Percentiles rank a stretch among this genome's conserved stretches.
These are phyloP conservation scores for Trichoderma breve DNA, from an alignment of 2,329 filamentous ascomycete species.

Conservation along the genomic window DNA sequence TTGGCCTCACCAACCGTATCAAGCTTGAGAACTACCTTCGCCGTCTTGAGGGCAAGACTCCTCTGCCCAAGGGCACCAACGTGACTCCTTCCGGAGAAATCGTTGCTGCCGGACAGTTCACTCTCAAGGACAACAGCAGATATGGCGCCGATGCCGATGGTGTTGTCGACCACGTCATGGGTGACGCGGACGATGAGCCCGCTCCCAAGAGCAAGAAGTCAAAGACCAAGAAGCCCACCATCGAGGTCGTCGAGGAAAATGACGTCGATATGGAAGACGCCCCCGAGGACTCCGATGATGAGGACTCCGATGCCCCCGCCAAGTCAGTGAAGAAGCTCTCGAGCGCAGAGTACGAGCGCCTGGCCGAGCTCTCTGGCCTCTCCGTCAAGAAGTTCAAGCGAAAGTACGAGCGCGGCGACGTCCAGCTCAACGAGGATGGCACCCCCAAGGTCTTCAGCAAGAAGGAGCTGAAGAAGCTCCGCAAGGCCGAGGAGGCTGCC, in stretches of 20 bases:
- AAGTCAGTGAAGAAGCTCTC: conserved; percentile 44
- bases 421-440: conserved; percentile 63
- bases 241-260: conserved; percentile 41
- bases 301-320: conserved; percentile 35
- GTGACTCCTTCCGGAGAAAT: conserved; percentile 71
- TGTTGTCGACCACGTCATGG: conserved; percentile 56
- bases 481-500: conserved; percentile 58
- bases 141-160: conserved; percentile 96
- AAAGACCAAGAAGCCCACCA: conserved; percentile 45
- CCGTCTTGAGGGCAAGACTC: conserved; percentile 84
- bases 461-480: conserved; percentile 72
- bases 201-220: conserved; percentile 40
- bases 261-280: conserved; percentile 47
- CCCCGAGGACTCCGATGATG: conserved; percentile 31
- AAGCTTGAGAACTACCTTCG: conserved; percentile 75
- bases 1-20: conserved; percentile 70
- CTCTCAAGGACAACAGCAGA: conserved; percentile 86
- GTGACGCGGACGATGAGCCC: conserved; percentile 28
- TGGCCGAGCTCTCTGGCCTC: conserved; percentile 66
- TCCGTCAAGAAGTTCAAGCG: conserved; percentile 75
- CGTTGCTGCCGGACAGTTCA: conserved; percentile 71
- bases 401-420: conserved; percentile 74
- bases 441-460: conserved; percentile 68
- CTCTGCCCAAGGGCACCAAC: conserved; percentile 71
- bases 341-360: conserved; percentile 55